Evolutionary conservation across 306 rosid genomes (phyloP).

Genomic region (Rubus idaeus): DNA sequence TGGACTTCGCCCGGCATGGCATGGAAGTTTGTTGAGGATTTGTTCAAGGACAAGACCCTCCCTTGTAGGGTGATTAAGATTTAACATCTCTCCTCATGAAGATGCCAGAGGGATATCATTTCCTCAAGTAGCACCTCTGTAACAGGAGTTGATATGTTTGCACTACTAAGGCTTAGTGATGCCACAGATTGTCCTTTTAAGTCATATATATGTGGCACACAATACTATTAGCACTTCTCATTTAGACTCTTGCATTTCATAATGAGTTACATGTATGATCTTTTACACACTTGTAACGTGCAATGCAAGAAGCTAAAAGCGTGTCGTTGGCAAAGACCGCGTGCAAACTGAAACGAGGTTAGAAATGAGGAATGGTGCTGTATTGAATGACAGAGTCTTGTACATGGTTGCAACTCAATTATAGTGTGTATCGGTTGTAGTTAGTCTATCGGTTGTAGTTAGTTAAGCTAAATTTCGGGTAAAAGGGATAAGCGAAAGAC

Average conservation of each 20-base stretch:
- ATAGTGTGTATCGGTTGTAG: no score
- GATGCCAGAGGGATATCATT: neutral
- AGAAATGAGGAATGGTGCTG: neutral
- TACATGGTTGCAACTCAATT: no score
- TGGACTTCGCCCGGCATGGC: neutral
- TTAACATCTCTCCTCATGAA: neutral
- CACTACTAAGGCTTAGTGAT: neutral
- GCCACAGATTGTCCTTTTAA: neutral
- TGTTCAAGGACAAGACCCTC: neutral
- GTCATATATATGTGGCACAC: neutral
- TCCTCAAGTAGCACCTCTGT: neutral
- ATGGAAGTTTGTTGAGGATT: neutral
- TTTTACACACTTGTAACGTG: neutral
- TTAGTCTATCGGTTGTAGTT: no score
- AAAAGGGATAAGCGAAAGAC: neutral
- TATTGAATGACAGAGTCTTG: no score
- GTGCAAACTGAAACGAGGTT: neutral
- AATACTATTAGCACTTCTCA: no score
- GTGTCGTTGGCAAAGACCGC: neutral
- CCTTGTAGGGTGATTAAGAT: neutral
- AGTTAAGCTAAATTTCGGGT: neutral
- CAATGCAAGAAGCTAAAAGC: neutral
- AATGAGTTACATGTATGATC: neutral
- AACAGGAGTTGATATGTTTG: neutral
- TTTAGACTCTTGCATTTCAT: no score